Conservation (phyloP, 306 rosid species). For the Glycine latifolia region DNA sequence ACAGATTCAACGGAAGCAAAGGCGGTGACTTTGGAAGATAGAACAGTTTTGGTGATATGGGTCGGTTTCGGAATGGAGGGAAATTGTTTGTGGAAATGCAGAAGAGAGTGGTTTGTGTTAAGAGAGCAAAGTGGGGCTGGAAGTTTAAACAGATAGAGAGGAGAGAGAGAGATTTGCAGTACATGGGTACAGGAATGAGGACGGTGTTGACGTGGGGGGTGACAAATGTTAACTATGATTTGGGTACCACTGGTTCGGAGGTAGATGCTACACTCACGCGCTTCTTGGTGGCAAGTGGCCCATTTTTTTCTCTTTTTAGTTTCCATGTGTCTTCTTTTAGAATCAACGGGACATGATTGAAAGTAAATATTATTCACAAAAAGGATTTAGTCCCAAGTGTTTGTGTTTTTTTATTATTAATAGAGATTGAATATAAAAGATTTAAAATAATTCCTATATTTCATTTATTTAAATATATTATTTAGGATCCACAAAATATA, state of each 20-base stretch:
- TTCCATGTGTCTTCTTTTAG: neutral
- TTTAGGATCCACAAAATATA: too few relatives aligned
- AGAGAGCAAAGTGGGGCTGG: neutral
- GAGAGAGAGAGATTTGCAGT: neutral
- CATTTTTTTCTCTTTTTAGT: neutral
- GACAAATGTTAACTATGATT: constrained; percentile 21
- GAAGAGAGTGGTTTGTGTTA: neutral
- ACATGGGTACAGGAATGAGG: constrained; percentile 18
- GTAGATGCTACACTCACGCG: constrained; percentile 36
- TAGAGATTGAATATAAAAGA: too few relatives aligned
- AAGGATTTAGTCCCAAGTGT: too few relatives aligned
- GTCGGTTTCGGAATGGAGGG: neutral
- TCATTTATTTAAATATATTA: too few relatives aligned
- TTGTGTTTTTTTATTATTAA: too few relatives aligned
- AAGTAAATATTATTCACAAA: too few relatives aligned
- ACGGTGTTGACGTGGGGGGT: constrained; percentile 20
- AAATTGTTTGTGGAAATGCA: neutral
- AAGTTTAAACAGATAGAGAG: neutral
- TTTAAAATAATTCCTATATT: too few relatives aligned
- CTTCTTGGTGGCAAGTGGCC: constrained; percentile 11
- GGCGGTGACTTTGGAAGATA: constrained; percentile 6
- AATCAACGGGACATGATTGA: too few relatives aligned
- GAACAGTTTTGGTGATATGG: neutral
- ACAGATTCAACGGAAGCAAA: neutral
- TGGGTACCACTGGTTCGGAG: constrained; percentile 5